Base-by-base conservation (phyloP, 1,284 basidiomycete species). In the Xerocomus amazonicus region DNA sequence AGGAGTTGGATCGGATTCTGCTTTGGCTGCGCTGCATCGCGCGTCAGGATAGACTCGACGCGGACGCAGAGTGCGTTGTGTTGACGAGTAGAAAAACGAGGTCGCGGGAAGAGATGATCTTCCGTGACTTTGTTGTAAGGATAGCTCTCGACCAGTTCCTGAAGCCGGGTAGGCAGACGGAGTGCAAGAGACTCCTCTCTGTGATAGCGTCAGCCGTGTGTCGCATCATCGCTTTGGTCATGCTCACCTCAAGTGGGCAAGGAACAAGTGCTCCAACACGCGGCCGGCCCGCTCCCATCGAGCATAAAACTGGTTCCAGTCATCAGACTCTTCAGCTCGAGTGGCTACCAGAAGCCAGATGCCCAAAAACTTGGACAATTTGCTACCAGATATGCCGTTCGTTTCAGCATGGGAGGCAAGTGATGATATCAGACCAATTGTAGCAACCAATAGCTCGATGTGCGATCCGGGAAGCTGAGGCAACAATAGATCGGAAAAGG, bases 341-440 rank as follows among this genome's bases (percentile, higher is more conserved):
- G 73, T 70, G 1, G 74, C 61, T 3, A 74, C 69, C 9, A 90
- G 67, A 17, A 90, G 67, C 85, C 87, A 90, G 42, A 87, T 63
- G n/a, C 86, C 87, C 39, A 86, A 68, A 51, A 83, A 73, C 65
- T 83, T 87, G 23, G 80, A 77, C 10, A 89, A 70, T 59, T 84
- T 88, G 69, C 84, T 87, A 19, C 84, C 87, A 5, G 84, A 87
- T 1, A 80, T 79, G 37, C 86, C 76, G 59, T 84, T 90, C 8
- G 69, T 71, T 59, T 89, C 87, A 6, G 81, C 74, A 58, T 85
- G 84, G 2, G 84, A 76, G 1, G 87, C 84, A 6, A 90, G 71
- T 4, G 80, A 81, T 0, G 82, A 80, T 23, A 87, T 75, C 17
- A 87, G 66, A 47, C 81, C 78, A 4, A 90, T 68, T 0, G 77